Evolutionary conservation across 495 filamentous ascomycete species (phyloP), one percentile per base, ranked within the genome.

Genomic region (Tuber aestivum): DNA sequence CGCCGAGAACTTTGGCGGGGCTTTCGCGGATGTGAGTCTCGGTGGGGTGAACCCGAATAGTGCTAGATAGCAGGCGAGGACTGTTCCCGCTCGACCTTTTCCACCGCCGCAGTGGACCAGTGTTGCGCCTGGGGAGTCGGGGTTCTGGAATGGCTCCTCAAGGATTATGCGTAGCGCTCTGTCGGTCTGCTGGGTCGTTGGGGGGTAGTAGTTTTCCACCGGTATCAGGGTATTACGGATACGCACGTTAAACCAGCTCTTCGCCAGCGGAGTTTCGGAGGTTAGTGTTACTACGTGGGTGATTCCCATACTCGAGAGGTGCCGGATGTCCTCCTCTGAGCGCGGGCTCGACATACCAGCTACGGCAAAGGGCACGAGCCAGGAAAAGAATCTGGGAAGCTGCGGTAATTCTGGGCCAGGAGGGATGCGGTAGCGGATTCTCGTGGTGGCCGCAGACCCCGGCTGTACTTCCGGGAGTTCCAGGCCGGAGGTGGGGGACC

Each of bases 101-200:
- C 78, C 78, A 37, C 76, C 78, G n/a, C 78, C 78, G 70, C 78
- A 80, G 48, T 80, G 78, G 21, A 80, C 73, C 20, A 80, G 72
- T 3, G 76, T 78, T 8, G 38, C 40, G 16, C 76, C 76, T 1
- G 44, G 42, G 20, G 7, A n/a, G 0, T 48, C 71, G 5, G 70
- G 45, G 40, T 70, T 27, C 27, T 70, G 16, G 37, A 37, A 50
- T 3, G 78, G 69, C 27, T 77, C 78, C 3, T 72, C 27, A n/a
- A 73, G 32, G 35, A 80, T 75, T 40, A 75, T 14, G 20, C 41
- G 27, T 1, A 80, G 48, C 5, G 71, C 48, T 0, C 73, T 69
- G 70, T 80, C 78, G 44, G 70, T 75, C 45, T 80, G 78, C 9
- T 65, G 70, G 7, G 40, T 42, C 6, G 76, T 78, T 1, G 78